A percentile compares a stretch with the other conserved stretches of the same genome.
These are phyloP conservation scores for Mimosa bimucronata DNA, from an alignment of 306 rosid genomes.

Conservation along the genomic window DNA sequence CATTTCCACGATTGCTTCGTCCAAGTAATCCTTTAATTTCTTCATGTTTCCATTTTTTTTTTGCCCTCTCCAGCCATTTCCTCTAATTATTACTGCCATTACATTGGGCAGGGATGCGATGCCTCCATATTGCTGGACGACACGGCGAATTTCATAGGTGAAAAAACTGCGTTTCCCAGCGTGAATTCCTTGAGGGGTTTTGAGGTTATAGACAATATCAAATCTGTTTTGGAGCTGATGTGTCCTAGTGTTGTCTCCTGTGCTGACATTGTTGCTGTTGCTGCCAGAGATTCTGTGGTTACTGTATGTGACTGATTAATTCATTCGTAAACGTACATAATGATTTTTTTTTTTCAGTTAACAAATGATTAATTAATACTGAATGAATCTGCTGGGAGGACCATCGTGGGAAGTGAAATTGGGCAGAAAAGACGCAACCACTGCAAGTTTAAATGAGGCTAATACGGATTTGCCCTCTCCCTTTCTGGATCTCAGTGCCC, in stretches of 20 bases:
- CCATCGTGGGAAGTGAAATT: constrained; percentile 43
- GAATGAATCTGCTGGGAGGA: constrained; percentile 43
- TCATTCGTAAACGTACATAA: neutral
- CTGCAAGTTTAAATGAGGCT: constrained; percentile 45
- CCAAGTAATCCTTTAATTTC: constrained; percentile 30
- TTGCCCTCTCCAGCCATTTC: too few species aligned
- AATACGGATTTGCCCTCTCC: constrained; percentile 57
- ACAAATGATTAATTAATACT: neutral
- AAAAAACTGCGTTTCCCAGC: constrained; percentile 49
- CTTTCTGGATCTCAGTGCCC: constrained; percentile 39
- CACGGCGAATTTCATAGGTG: constrained; percentile 41
- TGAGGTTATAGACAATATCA: constrained; percentile 53
- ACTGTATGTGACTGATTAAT: constrained; percentile 34
- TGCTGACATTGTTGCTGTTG: constrained; percentile 54
- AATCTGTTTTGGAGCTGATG: constrained; percentile 36
- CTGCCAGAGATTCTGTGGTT: constrained; percentile 53
- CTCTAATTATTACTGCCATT: neutral
- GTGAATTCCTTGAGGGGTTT: constrained; percentile 49
- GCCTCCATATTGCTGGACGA: constrained; percentile 60
- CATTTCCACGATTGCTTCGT: constrained; percentile 64
- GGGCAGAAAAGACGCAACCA: constrained; percentile 64
- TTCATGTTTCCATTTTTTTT: neutral
- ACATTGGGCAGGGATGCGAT: constrained; percentile 56
- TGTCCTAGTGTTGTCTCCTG: constrained; percentile 58
- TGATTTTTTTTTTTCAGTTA: neutral